Percentiles rank a stretch among this genome's conserved stretches.
Evolutionary conservation across 176 grass and related monocot genomes (phyloP).

Genomic region (Coix lacrymajobi): DNA sequence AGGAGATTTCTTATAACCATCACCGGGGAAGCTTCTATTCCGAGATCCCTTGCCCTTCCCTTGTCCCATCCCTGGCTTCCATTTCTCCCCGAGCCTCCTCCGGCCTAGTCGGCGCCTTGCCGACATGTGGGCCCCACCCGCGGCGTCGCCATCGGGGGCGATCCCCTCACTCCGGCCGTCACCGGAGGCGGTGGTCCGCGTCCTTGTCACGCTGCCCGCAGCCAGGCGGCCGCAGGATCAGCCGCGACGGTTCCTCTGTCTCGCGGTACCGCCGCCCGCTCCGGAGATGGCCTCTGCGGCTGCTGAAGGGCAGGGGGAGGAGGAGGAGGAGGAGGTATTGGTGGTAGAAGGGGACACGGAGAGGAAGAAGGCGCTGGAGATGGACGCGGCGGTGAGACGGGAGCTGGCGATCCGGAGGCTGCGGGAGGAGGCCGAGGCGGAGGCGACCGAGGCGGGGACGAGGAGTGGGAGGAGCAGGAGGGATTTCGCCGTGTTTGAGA

Average conservation of each 20-base stretch:
- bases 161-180: neutral
- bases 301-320: neutral
- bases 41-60: neutral
- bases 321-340: neutral
- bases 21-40: slow-evolving; percentile 24
- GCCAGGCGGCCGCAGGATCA: neutral
- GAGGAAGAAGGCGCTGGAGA: slow-evolving; percentile 27
- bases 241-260: neutral
- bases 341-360: neutral
- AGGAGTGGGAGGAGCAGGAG: slow-evolving; percentile 21
- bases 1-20: neutral
- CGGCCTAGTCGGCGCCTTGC: neutral
- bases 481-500: slow-evolving; percentile 65
- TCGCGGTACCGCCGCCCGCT: slow-evolving; percentile 24
- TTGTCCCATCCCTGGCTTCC: neutral
- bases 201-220: neutral
- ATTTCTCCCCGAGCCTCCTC: neutral
- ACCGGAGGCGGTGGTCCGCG: neutral
- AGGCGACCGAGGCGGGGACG: slow-evolving; percentile 17
- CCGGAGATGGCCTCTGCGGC: slow-evolving; percentile 33
- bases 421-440: slow-evolving; percentile 38
- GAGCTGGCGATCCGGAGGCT: slow-evolving; percentile 52
- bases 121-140: slow-evolving; percentile 45
- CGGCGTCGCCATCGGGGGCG: slow-evolving; percentile 12
- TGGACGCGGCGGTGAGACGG: slow-evolving; percentile 50